Percentiles rank a stretch among this genome's conserved stretches.
Conservation (phyloP, 345 rosid species). For the Gossypium australe region DNA sequence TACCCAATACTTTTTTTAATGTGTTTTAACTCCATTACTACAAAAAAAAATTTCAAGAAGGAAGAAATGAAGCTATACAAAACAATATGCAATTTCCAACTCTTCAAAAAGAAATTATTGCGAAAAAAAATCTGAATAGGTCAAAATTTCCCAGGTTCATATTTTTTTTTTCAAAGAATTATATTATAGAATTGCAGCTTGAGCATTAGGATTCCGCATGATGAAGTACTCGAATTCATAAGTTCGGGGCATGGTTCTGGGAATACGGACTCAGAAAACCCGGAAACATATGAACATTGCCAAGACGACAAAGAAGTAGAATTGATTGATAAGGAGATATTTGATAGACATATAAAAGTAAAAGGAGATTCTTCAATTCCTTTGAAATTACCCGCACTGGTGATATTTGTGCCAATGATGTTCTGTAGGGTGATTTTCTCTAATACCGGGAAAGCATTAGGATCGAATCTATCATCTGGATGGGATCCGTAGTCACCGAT, state of each 20-base stretch:
- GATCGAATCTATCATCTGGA: conserved; percentile 70
- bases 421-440: conserved; percentile 43
- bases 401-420: conserved; percentile 53
- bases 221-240: conserved; percentile 18
- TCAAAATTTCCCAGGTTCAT: too few species aligned
- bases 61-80: too few species aligned
- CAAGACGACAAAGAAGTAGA: conserved; percentile 36
- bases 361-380: conserved; percentile 73
- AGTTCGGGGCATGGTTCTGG: conserved; percentile 73
- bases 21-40: too few species aligned
- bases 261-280: conserved; percentile 57
- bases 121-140: too few species aligned
- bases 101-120: too few species aligned
- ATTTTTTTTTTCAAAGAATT: too few species aligned
- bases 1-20: too few species aligned
- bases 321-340: conserved; percentile 44
- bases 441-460: conserved; percentile 53
- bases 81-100: too few species aligned
- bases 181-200: conserved; percentile 40
- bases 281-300: conserved; percentile 66
- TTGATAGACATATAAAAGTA: conserved; percentile 58
- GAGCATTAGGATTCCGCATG: conserved; percentile 35
- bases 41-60: too few species aligned
- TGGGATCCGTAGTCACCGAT: conserved; percentile 60
- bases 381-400: conserved; percentile 57